Base-by-base conservation (phyloP, 805 yeast genomes). In the Wickerhamomyces bovis region DNA sequence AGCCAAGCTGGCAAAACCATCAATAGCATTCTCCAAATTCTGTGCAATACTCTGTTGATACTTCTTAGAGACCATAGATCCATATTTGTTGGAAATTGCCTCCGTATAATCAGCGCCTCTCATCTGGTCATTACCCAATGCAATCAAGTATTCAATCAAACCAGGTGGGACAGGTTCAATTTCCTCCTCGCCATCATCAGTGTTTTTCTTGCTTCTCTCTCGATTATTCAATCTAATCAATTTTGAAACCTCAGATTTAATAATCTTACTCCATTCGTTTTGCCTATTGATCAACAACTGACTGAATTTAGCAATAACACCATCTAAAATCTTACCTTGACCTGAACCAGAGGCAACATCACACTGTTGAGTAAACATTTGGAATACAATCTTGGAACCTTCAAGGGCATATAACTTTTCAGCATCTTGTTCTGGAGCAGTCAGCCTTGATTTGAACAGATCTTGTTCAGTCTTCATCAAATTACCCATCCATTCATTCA, bases 311-410 rank as follows among this genome's bases (percentile, higher is more conserved):
- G 76, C 81, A 15, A 89, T 78, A 12, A 88, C 94, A 21, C 92
- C 94, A 12, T 82, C 81, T 30, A 89, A 70, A 23, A 89, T 85
- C 52, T 82, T 76, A 7, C 89, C 88, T 63, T 86, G 89, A 4
- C 88, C 87, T 3, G 92, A 80, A 28, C 84, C 90, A 0, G 89
- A 86, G 0, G 95, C 94, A 7, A 85, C 90, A 51, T 85, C 95
- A 15, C 88, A 83, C 63, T 89, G 96, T 60, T 89, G 96, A n/a
- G 83, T 81, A 48, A 89, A 78, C 83, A 89, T 84, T 51, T 85
- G 80, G 62, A 86, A 81, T 25, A 89, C 82, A 5, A 85, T 82
- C 50, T 81, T 83, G 44, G 89, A 85, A 46, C 89, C 94, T 46
- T 88, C 88, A 46, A 89, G 67, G 22, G 83, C 88, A 43, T 72